A percentile compares a stretch with the other conserved stretches of the same genome.
Conservation (phyloP, 164 flowering plant species). For the Cinnamomum chago region DNA sequence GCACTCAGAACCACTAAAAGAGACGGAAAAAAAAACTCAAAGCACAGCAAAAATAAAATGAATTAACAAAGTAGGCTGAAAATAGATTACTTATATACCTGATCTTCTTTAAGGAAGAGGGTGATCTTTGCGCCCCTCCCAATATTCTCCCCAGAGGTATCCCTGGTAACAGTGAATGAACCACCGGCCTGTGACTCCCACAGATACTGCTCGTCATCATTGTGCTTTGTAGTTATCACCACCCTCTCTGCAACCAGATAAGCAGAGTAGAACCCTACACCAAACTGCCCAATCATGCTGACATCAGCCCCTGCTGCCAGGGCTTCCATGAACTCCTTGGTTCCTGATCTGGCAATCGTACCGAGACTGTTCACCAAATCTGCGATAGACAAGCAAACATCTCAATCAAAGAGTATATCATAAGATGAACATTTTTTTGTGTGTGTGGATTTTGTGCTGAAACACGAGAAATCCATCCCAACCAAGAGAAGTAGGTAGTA, state of each 20-base stretch:
- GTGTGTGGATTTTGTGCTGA: too few relatives aligned
- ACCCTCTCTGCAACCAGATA: constrained; percentile 50
- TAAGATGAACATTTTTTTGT: too few relatives aligned
- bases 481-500: too few relatives aligned
- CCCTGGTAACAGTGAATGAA: constrained; percentile 40
- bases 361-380: constrained; percentile 52
- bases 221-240: constrained; percentile 44
- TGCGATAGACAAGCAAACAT: not conserved
- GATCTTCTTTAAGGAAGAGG: constrained; percentile 48
- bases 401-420: too few relatives aligned
- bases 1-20: too few relatives aligned
- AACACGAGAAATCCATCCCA: too few relatives aligned
- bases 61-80: not conserved
- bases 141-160: constrained; percentile 29
- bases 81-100: constrained; percentile 14
- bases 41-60: not conserved
- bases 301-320: constrained; percentile 44
- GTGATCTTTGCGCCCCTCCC: constrained; percentile 48
- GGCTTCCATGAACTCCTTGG: constrained; percentile 60
- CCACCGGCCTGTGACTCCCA: constrained; percentile 56
- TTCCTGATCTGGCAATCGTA: constrained; percentile 52
- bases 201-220: constrained; percentile 45
- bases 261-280: constrained; percentile 51
- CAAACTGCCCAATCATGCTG: constrained; percentile 57
- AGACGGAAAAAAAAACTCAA: not conserved